Percentiles rank a stretch among this genome's conserved stretches.
phyloP scores from a whole-genome alignment of 441 rosid genomes.

The Populus hybrid region DNA sequence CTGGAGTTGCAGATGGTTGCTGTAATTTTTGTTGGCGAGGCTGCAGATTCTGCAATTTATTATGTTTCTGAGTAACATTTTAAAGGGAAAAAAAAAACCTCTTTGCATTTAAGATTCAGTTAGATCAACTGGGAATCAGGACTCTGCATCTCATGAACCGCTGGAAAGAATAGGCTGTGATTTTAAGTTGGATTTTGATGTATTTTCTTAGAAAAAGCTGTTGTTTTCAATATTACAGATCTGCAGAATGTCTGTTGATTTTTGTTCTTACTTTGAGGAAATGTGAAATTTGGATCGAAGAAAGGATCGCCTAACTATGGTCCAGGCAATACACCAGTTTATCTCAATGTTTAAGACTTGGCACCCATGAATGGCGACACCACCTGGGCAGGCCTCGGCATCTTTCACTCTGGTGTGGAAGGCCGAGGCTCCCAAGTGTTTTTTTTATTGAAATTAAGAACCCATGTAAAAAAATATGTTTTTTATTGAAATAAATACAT shows the following conservation, averaged over 20 bases:
- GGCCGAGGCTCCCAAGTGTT: slow-evolving; percentile 27
- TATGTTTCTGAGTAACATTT: not conserved
- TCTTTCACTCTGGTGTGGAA: slow-evolving; percentile 89
- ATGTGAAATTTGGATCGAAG: slow-evolving; percentile 41
- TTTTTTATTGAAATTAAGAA: no score
- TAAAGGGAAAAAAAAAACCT: not conserved
- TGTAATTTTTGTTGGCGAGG: slow-evolving; percentile 3
- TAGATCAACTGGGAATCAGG: not conserved
- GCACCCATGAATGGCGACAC: slow-evolving; percentile 74
- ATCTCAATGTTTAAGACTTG: slow-evolving; percentile 84
- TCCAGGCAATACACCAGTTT: slow-evolving; percentile 56
- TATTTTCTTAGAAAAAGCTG: not conserved
- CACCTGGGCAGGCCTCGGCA: slow-evolving; percentile 89
- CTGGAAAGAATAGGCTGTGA: not conserved
- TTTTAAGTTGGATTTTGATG: not conserved
- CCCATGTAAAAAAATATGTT: no score
- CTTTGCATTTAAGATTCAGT: not conserved
- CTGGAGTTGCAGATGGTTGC: slow-evolving; percentile 6
- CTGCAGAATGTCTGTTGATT: not conserved
- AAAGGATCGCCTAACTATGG: slow-evolving; percentile 40
- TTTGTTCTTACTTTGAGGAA: slow-evolving; percentile 24
- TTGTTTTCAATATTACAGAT: not conserved
- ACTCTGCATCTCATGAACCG: not conserved
- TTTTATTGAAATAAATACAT: no score
- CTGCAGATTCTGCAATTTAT: not conserved